Conservation (phyloP, 345 rosid genomes). For the Lepidium aucheri region DNA sequence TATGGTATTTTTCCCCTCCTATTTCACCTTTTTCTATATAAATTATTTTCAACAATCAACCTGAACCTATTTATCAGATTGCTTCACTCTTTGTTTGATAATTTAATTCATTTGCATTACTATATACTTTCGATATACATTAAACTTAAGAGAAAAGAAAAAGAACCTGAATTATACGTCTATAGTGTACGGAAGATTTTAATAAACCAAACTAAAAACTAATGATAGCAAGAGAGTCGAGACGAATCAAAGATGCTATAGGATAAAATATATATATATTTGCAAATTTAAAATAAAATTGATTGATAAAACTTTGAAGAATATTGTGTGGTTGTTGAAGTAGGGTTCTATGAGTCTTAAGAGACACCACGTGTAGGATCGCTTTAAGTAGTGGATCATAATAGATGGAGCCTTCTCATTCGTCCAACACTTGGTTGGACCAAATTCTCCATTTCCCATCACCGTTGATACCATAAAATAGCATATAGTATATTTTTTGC, state of each 20-base stretch:
- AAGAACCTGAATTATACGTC: neutral
- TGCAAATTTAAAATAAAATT: neutral
- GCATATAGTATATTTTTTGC: neutral
- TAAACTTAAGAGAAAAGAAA: neutral
- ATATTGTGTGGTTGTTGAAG: slow-evolving; percentile 13
- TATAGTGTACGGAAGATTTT: neutral
- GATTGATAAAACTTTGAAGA: neutral
- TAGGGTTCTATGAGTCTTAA: slow-evolving; percentile 6
- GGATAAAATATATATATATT: neutral
- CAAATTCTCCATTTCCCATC: slow-evolving; percentile 1
- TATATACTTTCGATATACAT: neutral
- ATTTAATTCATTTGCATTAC: neutral
- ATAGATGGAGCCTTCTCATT: slow-evolving; percentile 17
- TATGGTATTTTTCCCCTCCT: no score
- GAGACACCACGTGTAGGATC: slow-evolving; percentile 20
- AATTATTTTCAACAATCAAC: no score
- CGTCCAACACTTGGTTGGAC: slow-evolving; percentile 12
- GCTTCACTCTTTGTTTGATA: neutral
- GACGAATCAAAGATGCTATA: slow-evolving; percentile 1
- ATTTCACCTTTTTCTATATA: no score
- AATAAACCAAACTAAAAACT: neutral
- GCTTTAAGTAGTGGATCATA: slow-evolving; percentile 11
- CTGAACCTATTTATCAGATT: neutral
- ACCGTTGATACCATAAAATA: neutral
- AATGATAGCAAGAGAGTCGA: neutral